Conservation (phyloP, 78 protist species). For the Protostelium mycophagum region DNA sequence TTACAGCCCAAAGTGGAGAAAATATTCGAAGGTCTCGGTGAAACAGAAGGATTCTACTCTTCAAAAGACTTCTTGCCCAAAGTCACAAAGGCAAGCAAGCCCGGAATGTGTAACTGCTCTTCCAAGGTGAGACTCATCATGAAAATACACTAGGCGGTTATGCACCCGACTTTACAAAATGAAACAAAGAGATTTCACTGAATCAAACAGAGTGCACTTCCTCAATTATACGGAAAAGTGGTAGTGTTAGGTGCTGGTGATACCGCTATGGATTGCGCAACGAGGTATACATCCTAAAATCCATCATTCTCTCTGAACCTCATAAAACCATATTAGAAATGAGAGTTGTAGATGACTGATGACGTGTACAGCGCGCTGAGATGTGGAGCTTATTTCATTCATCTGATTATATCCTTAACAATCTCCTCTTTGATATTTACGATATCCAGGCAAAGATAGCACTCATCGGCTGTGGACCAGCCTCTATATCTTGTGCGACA, state of each 20-base stretch:
- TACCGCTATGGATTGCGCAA: constrained; percentile 96
- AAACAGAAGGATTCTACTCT: constrained; percentile 76
- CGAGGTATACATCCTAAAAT: too few species aligned
- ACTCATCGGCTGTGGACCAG: constrained; percentile 95
- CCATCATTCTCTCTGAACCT: too few species aligned
- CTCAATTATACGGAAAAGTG: constrained; percentile 80
- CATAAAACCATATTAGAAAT: too few species aligned
- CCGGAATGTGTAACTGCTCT: constrained; percentile 85
- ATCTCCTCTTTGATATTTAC: too few species aligned
- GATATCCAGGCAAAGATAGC: constrained; percentile 75
- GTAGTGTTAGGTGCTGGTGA: constrained; percentile 98
- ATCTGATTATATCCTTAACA: too few species aligned
- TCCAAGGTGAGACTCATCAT: not conserved
- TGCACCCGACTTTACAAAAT: too few species aligned
- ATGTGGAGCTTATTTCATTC: too few species aligned
- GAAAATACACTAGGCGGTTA: not conserved
- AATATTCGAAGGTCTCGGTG: constrained; percentile 43
- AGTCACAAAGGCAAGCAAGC: constrained; percentile 75
- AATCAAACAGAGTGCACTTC: too few species aligned
- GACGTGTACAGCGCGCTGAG: too few species aligned
- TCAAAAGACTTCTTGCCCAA: constrained; percentile 80
- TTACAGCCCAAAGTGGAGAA: constrained; percentile 54
- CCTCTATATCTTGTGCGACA: constrained; percentile 88
- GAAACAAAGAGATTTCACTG: too few species aligned
- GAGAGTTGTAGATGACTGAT: too few species aligned